These are phyloP conservation scores for Chlorella vulgaris DNA, from an alignment of 139 green algal species.

Conservation along the genomic window DNA sequence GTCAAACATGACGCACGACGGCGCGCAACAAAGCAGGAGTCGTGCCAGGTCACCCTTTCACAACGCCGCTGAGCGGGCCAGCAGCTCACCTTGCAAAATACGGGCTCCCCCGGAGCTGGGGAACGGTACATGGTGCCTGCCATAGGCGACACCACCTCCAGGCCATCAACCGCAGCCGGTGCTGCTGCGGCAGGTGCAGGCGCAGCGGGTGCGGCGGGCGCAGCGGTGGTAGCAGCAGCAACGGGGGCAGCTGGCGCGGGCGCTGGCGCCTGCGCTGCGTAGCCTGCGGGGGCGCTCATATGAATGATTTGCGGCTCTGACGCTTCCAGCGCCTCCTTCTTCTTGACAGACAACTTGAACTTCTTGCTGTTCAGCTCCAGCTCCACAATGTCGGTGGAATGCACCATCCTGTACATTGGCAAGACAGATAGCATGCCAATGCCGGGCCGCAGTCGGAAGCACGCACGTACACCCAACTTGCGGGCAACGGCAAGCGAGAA, in stretches of 20 bases:
- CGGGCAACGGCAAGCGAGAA: too few species aligned
- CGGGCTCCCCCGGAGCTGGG: slow-evolving; percentile 89
- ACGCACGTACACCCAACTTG: too few species aligned
- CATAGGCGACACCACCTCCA: slow-evolving; percentile 74
- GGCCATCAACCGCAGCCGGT: slow-evolving; percentile 44
- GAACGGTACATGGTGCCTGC: slow-evolving; percentile 78
- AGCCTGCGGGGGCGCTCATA: slow-evolving; percentile 8
- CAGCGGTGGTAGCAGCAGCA: slow-evolving; percentile 5
- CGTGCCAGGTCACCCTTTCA: neutral
- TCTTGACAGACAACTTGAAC: slow-evolving; percentile 88
- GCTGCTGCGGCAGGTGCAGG: slow-evolving; percentile 51
- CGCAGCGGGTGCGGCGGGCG: slow-evolving; percentile 19
- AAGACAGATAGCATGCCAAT: too few species aligned
- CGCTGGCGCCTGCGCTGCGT: slow-evolving; percentile 34
- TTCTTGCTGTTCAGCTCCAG: slow-evolving; percentile 92
- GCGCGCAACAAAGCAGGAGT: neutral
- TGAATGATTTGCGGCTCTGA: slow-evolving; percentile 52
- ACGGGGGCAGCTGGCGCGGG: slow-evolving; percentile 36
- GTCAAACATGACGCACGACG: neutral
- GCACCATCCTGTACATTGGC: slow-evolving; percentile 81
- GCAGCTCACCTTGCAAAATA: slow-evolving; percentile 77
- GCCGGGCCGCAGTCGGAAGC: too few species aligned
- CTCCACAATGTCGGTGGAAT: slow-evolving; percentile 96
- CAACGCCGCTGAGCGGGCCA: neutral
- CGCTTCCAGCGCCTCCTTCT: slow-evolving; percentile 81